Base-by-base conservation (phyloP, 2,329 filamentous ascomycete species). In the Penicillium sp. region DNA sequence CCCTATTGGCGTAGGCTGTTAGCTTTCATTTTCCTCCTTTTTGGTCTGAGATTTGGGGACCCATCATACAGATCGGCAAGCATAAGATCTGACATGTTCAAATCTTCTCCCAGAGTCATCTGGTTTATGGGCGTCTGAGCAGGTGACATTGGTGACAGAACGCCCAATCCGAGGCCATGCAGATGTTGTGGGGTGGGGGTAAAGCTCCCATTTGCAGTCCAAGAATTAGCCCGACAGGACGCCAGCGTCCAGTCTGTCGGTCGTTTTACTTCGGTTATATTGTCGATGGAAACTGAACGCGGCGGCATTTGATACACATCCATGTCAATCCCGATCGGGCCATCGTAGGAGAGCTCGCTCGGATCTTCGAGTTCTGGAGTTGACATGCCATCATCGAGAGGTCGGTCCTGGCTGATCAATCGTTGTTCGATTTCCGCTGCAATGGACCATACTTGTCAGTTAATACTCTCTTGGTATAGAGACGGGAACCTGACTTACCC, bases 351-450 rank as follows among this genome's bases (percentile, higher is more conserved):
- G 21, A 50, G 21, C 25, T 42, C 48, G 25, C 23, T 26, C 11
- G 48, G 33, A 25, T 26, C 23, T 16, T 42, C 48, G 23, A 23
- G 29, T 14, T 42, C 35, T 50, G 48, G 48, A 27, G 33, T 50
- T 23, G 19, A 42, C 39, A 42, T 42, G 39, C 39, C 39, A 19
- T 42, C 39, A 23, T 42, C 39, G 19, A 42, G 39, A 16, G 48
- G 25, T n/a, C 48, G 46, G 19, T 21, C 21, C 9, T 50, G 48
- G 21, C 43, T 46, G 19, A 29, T 43, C 21, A 53, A 26, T 26
- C 42, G 50, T 19, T 53, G 39, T 43, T 53, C 50, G 29, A 53
- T 37, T 37, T 35, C 31, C 26, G 50, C 50, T 53, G 26, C 9
- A 16, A 13, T 10, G n/a, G 21, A 7, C 23, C 16, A 5, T 46